These are phyloP conservation scores for Mesembryanthemum crystallinum DNA, from an alignment of 148 eudicot species.

Conservation along the genomic window DNA sequence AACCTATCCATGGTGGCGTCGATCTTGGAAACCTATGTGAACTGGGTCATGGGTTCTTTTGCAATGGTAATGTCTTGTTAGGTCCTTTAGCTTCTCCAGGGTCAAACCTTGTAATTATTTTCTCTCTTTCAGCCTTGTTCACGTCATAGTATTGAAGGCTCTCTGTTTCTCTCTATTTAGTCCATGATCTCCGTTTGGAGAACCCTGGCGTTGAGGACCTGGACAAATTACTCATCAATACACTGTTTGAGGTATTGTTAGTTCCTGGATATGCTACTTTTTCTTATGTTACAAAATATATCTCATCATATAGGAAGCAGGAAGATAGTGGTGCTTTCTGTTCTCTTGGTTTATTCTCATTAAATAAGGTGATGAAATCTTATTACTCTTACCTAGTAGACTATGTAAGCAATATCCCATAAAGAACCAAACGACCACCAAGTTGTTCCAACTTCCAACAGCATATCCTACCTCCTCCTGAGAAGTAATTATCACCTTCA, in stretches of 20 bases:
- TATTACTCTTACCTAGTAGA: too few species aligned
- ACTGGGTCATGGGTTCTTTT: slow-evolving; percentile 79
- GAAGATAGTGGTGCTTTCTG: too few species aligned
- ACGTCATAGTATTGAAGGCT: slow-evolving; percentile 13
- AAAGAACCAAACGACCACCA: too few species aligned
- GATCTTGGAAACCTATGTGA: slow-evolving; percentile 83
- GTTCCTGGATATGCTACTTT: background rate
- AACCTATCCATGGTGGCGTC: slow-evolving; percentile 68
- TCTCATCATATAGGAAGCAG: background rate
- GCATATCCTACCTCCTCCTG: too few species aligned
- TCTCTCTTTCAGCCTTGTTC: slow-evolving; percentile 18
- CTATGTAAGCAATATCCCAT: too few species aligned
- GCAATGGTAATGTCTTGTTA: slow-evolving; percentile 54
- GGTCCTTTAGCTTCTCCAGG: slow-evolving; percentile 6
- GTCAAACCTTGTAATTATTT: slow-evolving; percentile 13
- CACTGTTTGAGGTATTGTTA: slow-evolving; percentile 70
- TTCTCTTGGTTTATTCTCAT: too few species aligned
- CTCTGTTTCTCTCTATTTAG: slow-evolving; percentile 40
- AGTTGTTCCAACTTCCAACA: too few species aligned
- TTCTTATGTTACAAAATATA: background rate
- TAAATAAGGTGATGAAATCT: too few species aligned
- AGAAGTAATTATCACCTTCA: too few species aligned
- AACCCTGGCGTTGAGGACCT: slow-evolving; percentile 68
- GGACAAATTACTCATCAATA: slow-evolving; percentile 63
- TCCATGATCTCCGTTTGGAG: slow-evolving; percentile 69